Base-by-base conservation (phyloP, 345 rosid species). In the Eucalyptus grandis region DNA sequence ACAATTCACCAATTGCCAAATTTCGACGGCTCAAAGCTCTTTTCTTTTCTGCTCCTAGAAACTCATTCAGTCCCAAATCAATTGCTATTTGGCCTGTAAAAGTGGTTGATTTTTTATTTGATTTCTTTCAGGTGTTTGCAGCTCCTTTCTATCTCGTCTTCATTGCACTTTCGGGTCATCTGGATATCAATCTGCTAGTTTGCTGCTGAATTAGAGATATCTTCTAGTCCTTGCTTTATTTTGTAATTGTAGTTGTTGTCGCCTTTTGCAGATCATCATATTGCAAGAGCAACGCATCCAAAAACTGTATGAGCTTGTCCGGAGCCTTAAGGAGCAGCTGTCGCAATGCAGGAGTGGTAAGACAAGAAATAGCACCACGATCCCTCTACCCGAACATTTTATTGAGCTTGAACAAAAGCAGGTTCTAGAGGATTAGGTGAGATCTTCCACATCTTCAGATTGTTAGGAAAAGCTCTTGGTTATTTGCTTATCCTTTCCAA, bases 221-320 rank as follows among this genome's bases (percentile, higher is more conserved):
- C 85, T 77, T 77, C 27, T 77, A 6, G 85, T 77, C 47, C 47
- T 77, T 77, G 47, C 47, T 77, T 40, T 21, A 6, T 11, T 77
- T 77, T 77, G 56, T 26, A 49, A 49, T 43, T 6, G 17, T 43
- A 49, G 65, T 37, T 89, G 26, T 83, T 6, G 1, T 65, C 6
- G 53, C 49, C 89, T 90, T 89, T 19, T 91, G 92, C 95, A 97
- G 99, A 95, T 96, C 86, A 98, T 97, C 93, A 92, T 96, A 90
- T 94, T 95, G 27, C 99, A 95, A 91, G 99, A 96, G 93, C 96
- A 95, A 90, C 94, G 91, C 90, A 98, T 96, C 90, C 97, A 94
- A 88, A 94, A 93, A 91, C 97, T 96, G 81, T 94, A 94, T 54
- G 97, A 96, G 86, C 94, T 97, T 31, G 95, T 96, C 43, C 94